Evolutionary conservation across 1,139 yeast species (phyloP).

Genomic region (Magnusiomyces starmeri): DNA sequence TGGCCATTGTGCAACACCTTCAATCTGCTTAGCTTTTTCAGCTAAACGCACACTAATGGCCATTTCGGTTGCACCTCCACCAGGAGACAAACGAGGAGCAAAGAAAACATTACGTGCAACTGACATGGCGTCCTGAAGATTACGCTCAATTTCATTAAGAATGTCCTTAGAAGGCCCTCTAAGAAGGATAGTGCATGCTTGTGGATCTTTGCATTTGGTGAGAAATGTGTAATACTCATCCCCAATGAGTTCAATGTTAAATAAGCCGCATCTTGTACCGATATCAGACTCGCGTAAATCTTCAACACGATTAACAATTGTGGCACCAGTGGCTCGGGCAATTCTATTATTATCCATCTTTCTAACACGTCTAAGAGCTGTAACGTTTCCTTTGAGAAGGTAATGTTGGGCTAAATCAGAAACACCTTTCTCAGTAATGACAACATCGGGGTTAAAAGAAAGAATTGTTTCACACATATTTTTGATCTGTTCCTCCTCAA

Average conservation of each 20-base stretch:
- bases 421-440: slow-evolving; percentile 96
- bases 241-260: slow-evolving; percentile 91
- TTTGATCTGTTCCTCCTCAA: slow-evolving; percentile 96
- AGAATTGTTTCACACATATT: slow-evolving; percentile 78
- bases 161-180: slow-evolving; percentile 98
- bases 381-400: slow-evolving; percentile 84
- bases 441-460: slow-evolving; percentile 84
- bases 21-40: slow-evolving; percentile 85
- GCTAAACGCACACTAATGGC: slow-evolving; percentile 86
- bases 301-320: slow-evolving; percentile 91
- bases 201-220: slow-evolving; percentile 74
- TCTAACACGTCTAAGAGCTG: slow-evolving; percentile 89
- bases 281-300: slow-evolving; percentile 86
- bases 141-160: slow-evolving; percentile 91
- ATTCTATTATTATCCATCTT: slow-evolving; percentile 95
- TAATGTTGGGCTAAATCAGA: slow-evolving; percentile 97
- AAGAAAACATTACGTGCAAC: slow-evolving; percentile 93
- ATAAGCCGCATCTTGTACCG: slow-evolving; percentile 83
- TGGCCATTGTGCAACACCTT: slow-evolving; percentile 97
- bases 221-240: slow-evolving; percentile 93
- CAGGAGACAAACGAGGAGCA: slow-evolving; percentile 93
- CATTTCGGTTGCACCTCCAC: slow-evolving; percentile 99
- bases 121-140: slow-evolving; percentile 97
- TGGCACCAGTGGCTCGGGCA: slow-evolving; percentile 96
- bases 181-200: slow-evolving; percentile 86